Evolutionary conservation across 352 stramenopile genomes (phyloP), one percentile per base, ranked within the genome.

Genomic region (Paralagenidium karlingii): DNA sequence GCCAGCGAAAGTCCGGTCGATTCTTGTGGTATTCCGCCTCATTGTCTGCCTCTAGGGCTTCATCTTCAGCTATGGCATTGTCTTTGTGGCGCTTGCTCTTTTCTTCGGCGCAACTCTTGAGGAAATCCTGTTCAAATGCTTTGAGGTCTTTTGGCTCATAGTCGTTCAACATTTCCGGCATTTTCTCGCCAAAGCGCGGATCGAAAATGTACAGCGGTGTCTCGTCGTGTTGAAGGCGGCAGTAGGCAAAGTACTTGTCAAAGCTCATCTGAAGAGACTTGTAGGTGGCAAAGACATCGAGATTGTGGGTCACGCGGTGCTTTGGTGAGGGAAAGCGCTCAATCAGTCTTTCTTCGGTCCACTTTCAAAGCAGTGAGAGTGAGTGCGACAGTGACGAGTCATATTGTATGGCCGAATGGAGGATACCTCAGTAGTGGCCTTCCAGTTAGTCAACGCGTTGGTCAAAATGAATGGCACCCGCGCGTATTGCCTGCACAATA

Each of bases 151-250:
- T 42, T 2, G 83, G 41, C 7, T 53, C 53, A 46, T 89, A 92
- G 40, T 92, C 78, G 9, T 50, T 43, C 20, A 92, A 38, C 39
- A 92, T 49, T 11, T 44, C 29, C 11, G 78, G 75, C 55, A 88
- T 82, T 34, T 88, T 86, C 40, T 85, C 73, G 27, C 74, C 79
- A 63, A 93, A 91, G 28, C 59, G 55, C 16, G 71, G 51, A 34
- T 93, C 79, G 25, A 93, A 93, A 28, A 93, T 87, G 57, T 93
- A 93, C 38, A 93, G 45, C 38, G 77, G 79, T 7, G 79, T 89
- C 51, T 93, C 79, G 38, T 93, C 79, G 20, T 85, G 55, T 29
- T 89, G 75, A 11, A 66, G 56, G 16, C 16, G 43, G 3, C 67
- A 51, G 40, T 92, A 92, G 38, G 63, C 46, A 15, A 63, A 55